Conservation (phyloP, 108 stramenopile genomes). For the Aurantiochytrium sp. region DNA sequence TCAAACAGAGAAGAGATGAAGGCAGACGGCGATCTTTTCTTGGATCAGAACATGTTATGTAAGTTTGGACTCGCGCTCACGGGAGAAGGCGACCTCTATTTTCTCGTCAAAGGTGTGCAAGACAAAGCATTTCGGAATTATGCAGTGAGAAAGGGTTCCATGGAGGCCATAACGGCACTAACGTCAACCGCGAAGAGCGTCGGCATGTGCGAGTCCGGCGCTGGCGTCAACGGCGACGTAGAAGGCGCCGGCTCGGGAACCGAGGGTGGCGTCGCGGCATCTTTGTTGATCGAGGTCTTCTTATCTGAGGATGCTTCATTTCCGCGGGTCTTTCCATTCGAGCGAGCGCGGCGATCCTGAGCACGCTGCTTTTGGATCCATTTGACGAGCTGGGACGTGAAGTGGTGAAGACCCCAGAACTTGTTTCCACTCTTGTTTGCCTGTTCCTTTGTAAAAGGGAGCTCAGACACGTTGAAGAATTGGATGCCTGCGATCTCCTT, state of each 20-base stretch:
- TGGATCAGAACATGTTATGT: too few relatives aligned
- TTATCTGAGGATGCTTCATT: too few relatives aligned
- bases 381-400: not conserved
- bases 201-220: not conserved
- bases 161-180: not conserved
- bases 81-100: too few relatives aligned
- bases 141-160: not conserved
- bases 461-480: slow-evolving; percentile 17
- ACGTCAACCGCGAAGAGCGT: not conserved
- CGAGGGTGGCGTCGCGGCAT: too few relatives aligned
- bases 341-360: not conserved
- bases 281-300: too few relatives aligned
- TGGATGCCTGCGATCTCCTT: slow-evolving; percentile 32
- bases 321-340: not conserved
- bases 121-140: too few relatives aligned
- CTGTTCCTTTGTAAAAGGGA: not conserved
- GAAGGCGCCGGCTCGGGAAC: too few relatives aligned
- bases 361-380: not conserved
- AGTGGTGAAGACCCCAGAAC: not conserved
- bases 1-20: too few relatives aligned
- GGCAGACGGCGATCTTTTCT: too few relatives aligned
- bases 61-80: too few relatives aligned
- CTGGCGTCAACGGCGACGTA: too few relatives aligned
- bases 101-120: too few relatives aligned
- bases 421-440: not conserved